phyloP scores from a whole-genome alignment of 2,329 filamentous ascomycete genomes.

The Penicillium italicum region DNA sequence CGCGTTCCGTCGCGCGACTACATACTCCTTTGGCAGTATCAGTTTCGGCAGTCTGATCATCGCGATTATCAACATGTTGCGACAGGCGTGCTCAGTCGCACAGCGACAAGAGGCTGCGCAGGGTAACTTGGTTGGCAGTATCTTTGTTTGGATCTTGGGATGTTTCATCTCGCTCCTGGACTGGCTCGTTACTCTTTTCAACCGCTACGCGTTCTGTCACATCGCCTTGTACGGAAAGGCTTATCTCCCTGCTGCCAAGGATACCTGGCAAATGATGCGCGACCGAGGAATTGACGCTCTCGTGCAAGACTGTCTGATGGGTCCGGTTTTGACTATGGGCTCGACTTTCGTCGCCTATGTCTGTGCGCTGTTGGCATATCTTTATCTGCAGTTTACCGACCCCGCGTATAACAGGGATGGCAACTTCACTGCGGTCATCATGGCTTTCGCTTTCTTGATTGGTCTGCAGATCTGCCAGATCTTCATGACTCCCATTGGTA shows the following conservation, averaged over 20 bases:
- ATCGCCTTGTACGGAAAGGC: conserved; percentile 89
- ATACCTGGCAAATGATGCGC: conserved; percentile 88
- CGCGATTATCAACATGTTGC: conserved; percentile 79
- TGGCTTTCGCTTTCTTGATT: conserved; percentile 84
- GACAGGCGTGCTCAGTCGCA: conserved; percentile 78
- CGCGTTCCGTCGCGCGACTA: conserved; percentile 76
- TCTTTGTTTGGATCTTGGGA: conserved; percentile 70
- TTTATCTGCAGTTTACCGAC: conserved; percentile 81
- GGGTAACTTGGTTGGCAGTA: conserved; percentile 64
- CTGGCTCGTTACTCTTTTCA: conserved; percentile 85
- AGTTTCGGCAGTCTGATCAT: conserved; percentile 80
- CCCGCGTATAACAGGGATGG: conserved; percentile 70
- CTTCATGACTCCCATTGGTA: conserved; percentile 82
- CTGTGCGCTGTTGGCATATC: conserved; percentile 74
- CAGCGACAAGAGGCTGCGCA: conserved; percentile 60
- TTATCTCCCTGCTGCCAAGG: conserved; percentile 82
- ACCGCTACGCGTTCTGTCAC: conserved; percentile 87
- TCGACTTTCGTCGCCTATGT: conserved; percentile 79
- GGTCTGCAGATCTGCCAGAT: conserved; percentile 86
- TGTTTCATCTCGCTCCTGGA: conserved; percentile 75
- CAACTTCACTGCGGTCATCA: conserved; percentile 68
- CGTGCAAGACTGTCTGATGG: conserved; percentile 81
- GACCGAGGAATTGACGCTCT: conserved; percentile 87
- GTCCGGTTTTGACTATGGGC: conserved; percentile 69
- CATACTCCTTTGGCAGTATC: conserved; percentile 90